These are phyloP conservation scores for Yamadazyma dushanensis DNA, from an alignment of 1,139 yeast genomes.

Conservation along the genomic window DNA sequence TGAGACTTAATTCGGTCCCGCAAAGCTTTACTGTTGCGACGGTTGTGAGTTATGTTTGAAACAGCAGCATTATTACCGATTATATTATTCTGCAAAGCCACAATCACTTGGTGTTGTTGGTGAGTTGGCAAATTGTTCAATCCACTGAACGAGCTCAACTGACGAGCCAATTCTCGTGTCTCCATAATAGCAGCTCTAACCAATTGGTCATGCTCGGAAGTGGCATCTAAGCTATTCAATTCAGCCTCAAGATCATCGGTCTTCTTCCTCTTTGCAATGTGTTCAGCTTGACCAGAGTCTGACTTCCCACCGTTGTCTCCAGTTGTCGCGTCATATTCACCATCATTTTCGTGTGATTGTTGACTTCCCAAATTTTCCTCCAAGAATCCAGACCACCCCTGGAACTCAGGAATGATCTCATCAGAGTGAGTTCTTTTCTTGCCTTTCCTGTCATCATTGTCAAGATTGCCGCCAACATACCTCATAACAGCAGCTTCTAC, in stretches of 20 bases:
- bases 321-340: not conserved
- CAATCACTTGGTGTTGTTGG: conserved; percentile 27
- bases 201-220: conserved; percentile 55
- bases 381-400: conserved; percentile 55
- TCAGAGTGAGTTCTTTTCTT: conserved; percentile 20
- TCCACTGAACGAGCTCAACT: conserved; percentile 16
- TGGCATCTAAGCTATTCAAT: conserved; percentile 47
- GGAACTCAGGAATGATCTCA: conserved; percentile 46
- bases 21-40: conserved; percentile 11
- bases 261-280: conserved; percentile 1
- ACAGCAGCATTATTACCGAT: conserved; percentile 4
- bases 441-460: conserved; percentile 17
- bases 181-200: conserved; percentile 70
- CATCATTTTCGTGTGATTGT: not conserved
- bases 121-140: conserved; percentile 21
- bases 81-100: conserved; percentile 13
- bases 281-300: not conserved
- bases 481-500: conserved; percentile 77
- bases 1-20: conserved; percentile 3
- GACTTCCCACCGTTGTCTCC: not conserved
- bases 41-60: conserved; percentile 9
- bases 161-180: conserved; percentile 60
- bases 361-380: conserved; percentile 35
- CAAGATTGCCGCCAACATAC: conserved; percentile 63
- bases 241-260: conserved; percentile 58